Conservation (phyloP, 768 basidiomycete species). For the Phylloporus sp. region DNA sequence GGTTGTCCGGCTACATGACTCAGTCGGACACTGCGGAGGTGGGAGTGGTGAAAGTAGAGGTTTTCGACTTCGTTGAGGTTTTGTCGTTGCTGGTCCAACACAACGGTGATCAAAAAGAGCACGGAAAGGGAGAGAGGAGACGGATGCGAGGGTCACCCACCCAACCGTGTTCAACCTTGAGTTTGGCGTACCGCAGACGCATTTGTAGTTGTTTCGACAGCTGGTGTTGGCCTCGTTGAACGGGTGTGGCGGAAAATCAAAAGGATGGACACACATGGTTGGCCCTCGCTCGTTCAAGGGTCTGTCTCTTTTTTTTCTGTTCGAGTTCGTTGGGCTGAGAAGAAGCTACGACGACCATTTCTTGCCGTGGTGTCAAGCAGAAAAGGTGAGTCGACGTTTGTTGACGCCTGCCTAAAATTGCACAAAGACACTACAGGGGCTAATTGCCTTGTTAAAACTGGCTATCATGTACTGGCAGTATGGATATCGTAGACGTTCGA, state of each 20-base stretch:
- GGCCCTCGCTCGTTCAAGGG: conserved; percentile 53
- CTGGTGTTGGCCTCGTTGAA: conserved; percentile 32
- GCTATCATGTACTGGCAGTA: too few species aligned
- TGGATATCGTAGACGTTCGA: too few species aligned
- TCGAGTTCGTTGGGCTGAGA: conserved; percentile 27
- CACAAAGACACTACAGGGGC: neutral
- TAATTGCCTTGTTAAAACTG: neutral
- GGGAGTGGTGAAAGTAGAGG: conserved; percentile 73
- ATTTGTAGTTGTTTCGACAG: conserved; percentile 69
- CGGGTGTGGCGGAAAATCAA: neutral
- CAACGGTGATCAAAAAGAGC: conserved; percentile 1
- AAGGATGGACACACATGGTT: conserved; percentile 44
- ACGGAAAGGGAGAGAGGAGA: neutral
- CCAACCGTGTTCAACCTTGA: conserved; percentile 83
- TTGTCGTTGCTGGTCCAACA: conserved; percentile 58
- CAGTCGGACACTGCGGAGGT: conserved; percentile 35
- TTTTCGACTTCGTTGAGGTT: conserved; percentile 80
- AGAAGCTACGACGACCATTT: conserved; percentile 20
- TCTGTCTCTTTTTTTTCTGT: conserved; percentile 44
- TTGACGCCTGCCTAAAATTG: neutral
- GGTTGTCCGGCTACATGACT: conserved; percentile 10
- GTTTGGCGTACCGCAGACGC: conserved; percentile 69
- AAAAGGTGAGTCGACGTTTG: neutral
- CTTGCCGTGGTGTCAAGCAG: conserved; percentile 8
- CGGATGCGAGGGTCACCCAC: conserved; percentile 37